Base-by-base conservation (phyloP, 2,329 filamentous ascomycete genomes). In the Daldinia sp. region DNA sequence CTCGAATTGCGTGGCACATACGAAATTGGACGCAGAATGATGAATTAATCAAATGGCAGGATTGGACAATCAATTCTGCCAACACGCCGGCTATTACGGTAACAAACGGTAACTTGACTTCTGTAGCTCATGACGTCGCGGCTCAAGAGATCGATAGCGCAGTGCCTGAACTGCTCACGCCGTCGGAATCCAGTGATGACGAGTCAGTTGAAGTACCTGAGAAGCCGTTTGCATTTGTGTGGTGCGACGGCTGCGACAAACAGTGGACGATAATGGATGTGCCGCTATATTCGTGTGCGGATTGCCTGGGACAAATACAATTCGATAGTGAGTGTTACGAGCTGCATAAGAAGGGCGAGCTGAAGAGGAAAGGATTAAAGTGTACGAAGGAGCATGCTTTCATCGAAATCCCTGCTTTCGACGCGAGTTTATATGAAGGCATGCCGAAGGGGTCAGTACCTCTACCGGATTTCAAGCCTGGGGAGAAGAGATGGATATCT, bases 231-330 rank as follows among this genome's bases (percentile, higher is more conserved):
- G 69, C 48, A 65, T 68, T 73, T 41, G 71, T 75, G 15, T 41
- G 39, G 12, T 78, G 76, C 60, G 74, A 72, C 23, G 73, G 72
- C 12, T 78, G 76, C 65, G 70, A 72, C 9, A 65, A 57, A 61
- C 51, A 69, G 56, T 78, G 73, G 72, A 72, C 68, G 0, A 67
- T 77, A 1, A 69, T 72, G 54, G 72, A 74, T 35, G 70, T 51
- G 67, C 70, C 73, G 6, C 56, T 78, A 18, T 71, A 73, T 51
- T 71, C 63, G n/a, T 78, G 75, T 59, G 74, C 73, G 18, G 76
- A 78, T 50, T 77, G 75, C 56, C 65, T 75, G 6, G 74, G 73
- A 23, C 51, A 58, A 35, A 33, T 71, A 7, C 70, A 75, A 54
- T 63, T 78, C 2, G 69, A 72, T 56, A 37, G 41, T 2, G 68